phyloP scores from a whole-genome alignment of 192 early-diverging fungal genomes.

The Backusella australiensis region DNA sequence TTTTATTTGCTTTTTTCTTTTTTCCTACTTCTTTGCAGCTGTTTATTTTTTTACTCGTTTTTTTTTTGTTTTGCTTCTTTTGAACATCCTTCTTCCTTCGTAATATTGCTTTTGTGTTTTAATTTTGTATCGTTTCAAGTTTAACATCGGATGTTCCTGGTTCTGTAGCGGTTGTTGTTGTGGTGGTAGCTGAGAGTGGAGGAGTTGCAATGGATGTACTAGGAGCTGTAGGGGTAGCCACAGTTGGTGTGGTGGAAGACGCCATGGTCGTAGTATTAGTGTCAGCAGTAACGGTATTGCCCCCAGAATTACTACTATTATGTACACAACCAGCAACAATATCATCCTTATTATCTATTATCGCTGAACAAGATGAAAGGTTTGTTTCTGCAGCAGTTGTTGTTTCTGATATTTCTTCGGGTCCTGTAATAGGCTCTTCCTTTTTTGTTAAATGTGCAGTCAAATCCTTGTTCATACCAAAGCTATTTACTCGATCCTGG shows the following conservation, averaged over 20 bases:
- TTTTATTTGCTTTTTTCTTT: background rate
- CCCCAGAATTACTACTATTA: background rate
- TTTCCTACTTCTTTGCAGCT: background rate
- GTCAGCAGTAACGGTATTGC: background rate
- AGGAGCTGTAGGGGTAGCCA: background rate
- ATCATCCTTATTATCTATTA: background rate
- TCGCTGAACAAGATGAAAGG: background rate
- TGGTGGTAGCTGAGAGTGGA: background rate
- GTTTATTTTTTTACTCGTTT: background rate
- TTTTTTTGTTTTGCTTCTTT: background rate
- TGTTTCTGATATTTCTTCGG: background rate
- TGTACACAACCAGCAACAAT: background rate
- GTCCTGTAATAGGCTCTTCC: slow-evolving; percentile 2
- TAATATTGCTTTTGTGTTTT: background rate
- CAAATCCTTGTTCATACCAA: slow-evolving; percentile 62
- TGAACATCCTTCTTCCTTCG: background rate
- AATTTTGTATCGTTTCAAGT: background rate
- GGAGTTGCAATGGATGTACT: background rate
- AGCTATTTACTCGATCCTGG: slow-evolving; percentile 51
- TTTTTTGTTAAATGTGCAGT: slow-evolving; percentile 51
- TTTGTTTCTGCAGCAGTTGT: background rate
- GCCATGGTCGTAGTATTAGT: background rate
- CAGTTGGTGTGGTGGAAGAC: background rate
- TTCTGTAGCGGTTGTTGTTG: background rate
- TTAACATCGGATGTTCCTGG: background rate